Percentiles rank a stretch among this genome's conserved stretches.
phyloP scores from a whole-genome alignment of 2,329 filamentous ascomycete species.

The Aspergillus proliferans region DNA sequence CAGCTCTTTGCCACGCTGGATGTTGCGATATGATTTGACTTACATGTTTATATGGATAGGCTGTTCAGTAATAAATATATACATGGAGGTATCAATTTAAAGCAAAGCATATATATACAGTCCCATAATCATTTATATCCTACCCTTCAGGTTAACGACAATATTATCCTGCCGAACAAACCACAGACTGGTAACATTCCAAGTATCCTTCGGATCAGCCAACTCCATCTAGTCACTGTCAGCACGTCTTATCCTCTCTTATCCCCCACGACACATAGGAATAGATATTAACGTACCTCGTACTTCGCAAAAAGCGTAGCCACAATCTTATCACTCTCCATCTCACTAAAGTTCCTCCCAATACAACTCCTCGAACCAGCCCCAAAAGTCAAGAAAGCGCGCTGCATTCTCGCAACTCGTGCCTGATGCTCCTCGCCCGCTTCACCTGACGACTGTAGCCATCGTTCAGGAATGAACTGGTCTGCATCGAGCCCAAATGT shows the following conservation, averaged over 20 bases:
- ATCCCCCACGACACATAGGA: no score
- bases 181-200: conserved; percentile 37
- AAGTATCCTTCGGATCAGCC: conserved; percentile 30
- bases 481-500: conserved; percentile 65
- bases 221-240: conserved; percentile 25
- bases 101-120: no score
- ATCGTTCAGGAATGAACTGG: conserved; percentile 37
- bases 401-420: conserved; percentile 15
- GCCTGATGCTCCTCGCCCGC: conserved; percentile 6
- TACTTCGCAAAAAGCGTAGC: conserved; percentile 37
- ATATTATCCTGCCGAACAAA: conserved; percentile 31
- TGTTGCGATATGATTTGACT: no score
- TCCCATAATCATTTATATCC: no score
- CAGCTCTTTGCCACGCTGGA: no score
- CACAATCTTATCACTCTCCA: conserved; percentile 16
- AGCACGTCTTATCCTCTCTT: no score
- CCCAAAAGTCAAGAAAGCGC: conserved; percentile 15
- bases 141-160: conserved; percentile 4
- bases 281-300: conserved; percentile 25
- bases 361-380: conserved; percentile 14
- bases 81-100: no score
- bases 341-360: conserved; percentile 4
- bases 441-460: conserved; percentile 15
- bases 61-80: no score
- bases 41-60: no score